These are phyloP conservation scores for Westerdykella ornata DNA, from an alignment of 2,329 filamentous ascomycete genomes.

Conservation along the genomic window DNA sequence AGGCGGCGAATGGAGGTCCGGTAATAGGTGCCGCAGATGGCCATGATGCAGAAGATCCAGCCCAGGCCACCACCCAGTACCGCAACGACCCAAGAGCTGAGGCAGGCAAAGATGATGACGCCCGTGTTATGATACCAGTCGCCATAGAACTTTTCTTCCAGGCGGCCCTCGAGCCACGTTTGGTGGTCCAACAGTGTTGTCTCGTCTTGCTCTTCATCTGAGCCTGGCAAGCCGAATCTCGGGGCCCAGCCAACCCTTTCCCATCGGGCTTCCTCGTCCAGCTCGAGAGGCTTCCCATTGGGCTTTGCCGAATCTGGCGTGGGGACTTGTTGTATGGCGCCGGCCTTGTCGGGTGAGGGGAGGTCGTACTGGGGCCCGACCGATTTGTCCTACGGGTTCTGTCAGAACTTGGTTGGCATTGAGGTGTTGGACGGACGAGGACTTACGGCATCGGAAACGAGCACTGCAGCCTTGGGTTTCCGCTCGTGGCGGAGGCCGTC, in stretches of 20 bases:
- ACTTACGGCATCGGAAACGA: constrained; percentile 67
- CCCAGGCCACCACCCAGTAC: constrained; percentile 83
- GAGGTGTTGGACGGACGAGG: neutral
- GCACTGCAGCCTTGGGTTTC: constrained; percentile 58
- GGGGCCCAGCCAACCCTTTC: constrained; percentile 77
- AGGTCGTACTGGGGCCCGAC: constrained; percentile 66
- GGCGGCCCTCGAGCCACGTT: constrained; percentile 73
- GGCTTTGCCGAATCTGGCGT: constrained; percentile 43
- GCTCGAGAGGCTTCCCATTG: constrained; percentile 49
- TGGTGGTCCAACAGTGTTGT: constrained; percentile 74
- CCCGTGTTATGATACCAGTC: constrained; percentile 98
- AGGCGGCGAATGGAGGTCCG: constrained; percentile 89
- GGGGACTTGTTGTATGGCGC: constrained; percentile 52
- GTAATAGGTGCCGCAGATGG: constrained; percentile 88
- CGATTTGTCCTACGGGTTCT: constrained; percentile 53
- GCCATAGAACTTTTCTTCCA: constrained; percentile 87
- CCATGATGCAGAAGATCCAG: constrained; percentile 93
- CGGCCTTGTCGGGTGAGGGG: constrained; percentile 64
- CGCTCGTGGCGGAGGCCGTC: constrained; percentile 57
- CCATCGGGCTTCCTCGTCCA: constrained; percentile 49
- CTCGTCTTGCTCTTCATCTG: constrained; percentile 49
- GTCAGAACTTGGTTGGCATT: neutral
- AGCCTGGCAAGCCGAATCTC: constrained; percentile 57
- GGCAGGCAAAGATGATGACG: constrained; percentile 88
- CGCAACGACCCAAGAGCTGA: constrained; percentile 84